A percentile compares a stretch with the other conserved stretches of the same genome.
Conservation (phyloP, 768 basidiomycete genomes). For the Suillus discolor region DNA sequence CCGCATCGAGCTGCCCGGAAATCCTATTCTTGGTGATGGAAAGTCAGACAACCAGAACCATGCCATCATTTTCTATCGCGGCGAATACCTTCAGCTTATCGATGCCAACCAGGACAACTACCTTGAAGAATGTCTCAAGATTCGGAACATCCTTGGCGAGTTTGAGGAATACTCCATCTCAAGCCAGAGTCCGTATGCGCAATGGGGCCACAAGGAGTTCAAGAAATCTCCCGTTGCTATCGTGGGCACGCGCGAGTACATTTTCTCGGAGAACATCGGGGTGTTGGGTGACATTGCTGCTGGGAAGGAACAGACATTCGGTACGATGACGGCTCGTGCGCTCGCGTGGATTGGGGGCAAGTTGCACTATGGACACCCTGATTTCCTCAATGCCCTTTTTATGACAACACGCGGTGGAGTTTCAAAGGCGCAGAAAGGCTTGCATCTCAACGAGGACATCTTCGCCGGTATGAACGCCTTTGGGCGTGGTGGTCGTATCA, state of each 20-base stretch:
- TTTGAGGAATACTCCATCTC: conserved; percentile 94
- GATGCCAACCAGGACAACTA: conserved; percentile 99
- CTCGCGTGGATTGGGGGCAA: conserved; percentile 98
- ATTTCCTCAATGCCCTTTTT: conserved; percentile 97
- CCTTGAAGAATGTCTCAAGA: conserved; percentile 98
- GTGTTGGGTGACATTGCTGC: conserved; percentile 98
- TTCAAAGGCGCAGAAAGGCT: conserved; percentile 97
- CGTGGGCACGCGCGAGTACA: conserved; percentile 98
- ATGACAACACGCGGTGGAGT: conserved; percentile 99
- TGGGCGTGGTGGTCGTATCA: conserved; percentile 97
- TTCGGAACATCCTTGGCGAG: conserved; percentile 95
- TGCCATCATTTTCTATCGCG: conserved; percentile 98
- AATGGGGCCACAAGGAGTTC: conserved; percentile 95
- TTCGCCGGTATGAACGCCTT: conserved; percentile 99
- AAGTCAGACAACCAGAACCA: conserved; percentile 99
- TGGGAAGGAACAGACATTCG: conserved; percentile 99
- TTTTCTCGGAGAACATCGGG: conserved; percentile 99
- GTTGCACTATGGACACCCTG: conserved; percentile 97
- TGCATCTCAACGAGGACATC: conserved; percentile 99
- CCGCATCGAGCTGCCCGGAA: conserved; percentile 95
- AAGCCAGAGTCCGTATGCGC: conserved; percentile 93
- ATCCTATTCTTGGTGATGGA: conserved; percentile 98
- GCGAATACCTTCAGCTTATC: conserved; percentile 98
- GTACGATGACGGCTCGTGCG: conserved; percentile 94
- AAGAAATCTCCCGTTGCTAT: conserved; percentile 91